Conservation (phyloP, 192 early-diverging fungal species). For the Coemansia sp. region DNA sequence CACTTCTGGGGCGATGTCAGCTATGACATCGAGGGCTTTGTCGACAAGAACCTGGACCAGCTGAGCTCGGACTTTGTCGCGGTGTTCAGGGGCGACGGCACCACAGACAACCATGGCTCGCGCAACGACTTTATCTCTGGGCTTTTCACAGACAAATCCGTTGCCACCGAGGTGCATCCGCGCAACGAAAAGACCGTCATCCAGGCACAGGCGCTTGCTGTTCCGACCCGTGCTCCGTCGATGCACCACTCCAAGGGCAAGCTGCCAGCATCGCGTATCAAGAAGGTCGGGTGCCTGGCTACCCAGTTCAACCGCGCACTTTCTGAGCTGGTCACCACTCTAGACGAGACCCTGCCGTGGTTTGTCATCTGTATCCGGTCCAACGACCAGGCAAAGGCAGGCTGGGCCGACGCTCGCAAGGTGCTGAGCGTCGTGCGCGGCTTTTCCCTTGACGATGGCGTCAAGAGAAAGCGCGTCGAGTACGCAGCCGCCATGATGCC, state of each 20-base stretch:
- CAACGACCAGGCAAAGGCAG: slow-evolving; percentile 68
- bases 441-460: slow-evolving; percentile 66
- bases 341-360: slow-evolving; percentile 81
- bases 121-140: slow-evolving; percentile 77
- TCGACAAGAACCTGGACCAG: slow-evolving; percentile 77
- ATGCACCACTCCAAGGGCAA: slow-evolving; percentile 56
- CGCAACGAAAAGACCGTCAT: slow-evolving; percentile 72
- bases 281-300: slow-evolving; percentile 44
- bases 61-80: slow-evolving; percentile 84
- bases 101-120: slow-evolving; percentile 62
- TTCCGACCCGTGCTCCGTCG: slow-evolving; percentile 72
- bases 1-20: slow-evolving; percentile 77
- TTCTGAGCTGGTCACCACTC: slow-evolving; percentile 74
- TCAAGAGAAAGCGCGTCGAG: slow-evolving; percentile 60
- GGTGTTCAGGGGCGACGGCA: slow-evolving; percentile 73
- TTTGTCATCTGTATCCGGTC: slow-evolving; percentile 79
- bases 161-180: slow-evolving; percentile 75
- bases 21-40: slow-evolving; percentile 81
- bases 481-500: slow-evolving; percentile 72
- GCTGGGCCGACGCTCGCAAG: slow-evolving; percentile 65
- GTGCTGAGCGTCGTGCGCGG: slow-evolving; percentile 57
- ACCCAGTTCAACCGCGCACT: slow-evolving; percentile 66
- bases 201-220: slow-evolving; percentile 74
- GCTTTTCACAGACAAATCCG: slow-evolving; percentile 69
- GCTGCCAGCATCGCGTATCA: slow-evolving; percentile 58